A percentile compares a stretch with the other conserved stretches of the same genome.
These are phyloP conservation scores for Lonicera japonica DNA, from an alignment of 129 eudicot species.

Conservation along the genomic window DNA sequence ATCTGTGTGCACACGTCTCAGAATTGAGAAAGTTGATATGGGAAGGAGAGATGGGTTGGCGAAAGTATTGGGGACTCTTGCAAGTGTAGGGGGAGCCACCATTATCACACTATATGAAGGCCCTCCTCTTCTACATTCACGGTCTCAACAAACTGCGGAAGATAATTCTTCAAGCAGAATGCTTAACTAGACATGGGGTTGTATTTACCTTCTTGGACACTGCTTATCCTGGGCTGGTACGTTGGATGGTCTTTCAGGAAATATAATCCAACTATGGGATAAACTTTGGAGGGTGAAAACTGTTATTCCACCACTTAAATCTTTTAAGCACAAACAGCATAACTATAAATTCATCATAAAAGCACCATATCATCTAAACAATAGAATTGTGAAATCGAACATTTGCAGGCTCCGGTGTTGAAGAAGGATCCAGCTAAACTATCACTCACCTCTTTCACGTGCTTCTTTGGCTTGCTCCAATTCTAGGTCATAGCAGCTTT, in stretches of 20 bases:
- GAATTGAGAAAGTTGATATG: constrained; percentile 56
- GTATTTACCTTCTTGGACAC: constrained; percentile 70
- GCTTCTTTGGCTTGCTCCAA: constrained; percentile 79
- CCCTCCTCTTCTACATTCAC: constrained; percentile 43
- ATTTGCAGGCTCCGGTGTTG: constrained; percentile 74
- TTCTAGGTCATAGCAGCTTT: constrained; percentile 66
- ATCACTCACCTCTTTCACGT: constrained; percentile 78
- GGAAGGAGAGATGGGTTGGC: constrained; percentile 66
- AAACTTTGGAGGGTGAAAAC: background rate
- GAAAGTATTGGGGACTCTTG: constrained; percentile 69
- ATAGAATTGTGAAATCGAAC: background rate
- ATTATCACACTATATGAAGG: constrained; percentile 82
- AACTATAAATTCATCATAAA: too few relatives aligned
- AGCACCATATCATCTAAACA: too few relatives aligned
- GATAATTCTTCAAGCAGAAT: constrained; percentile 18
- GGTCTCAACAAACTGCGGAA: constrained; percentile 1
- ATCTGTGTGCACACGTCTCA: constrained; percentile 12
- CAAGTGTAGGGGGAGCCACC: constrained; percentile 82
- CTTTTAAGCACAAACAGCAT: too few relatives aligned
- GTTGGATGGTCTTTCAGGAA: constrained; percentile 96
- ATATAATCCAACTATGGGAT: too few relatives aligned
- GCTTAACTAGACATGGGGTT: constrained; percentile 76
- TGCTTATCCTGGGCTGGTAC: constrained; percentile 96
- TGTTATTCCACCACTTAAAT: too few relatives aligned
- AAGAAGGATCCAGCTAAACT: constrained; percentile 88